Conservation (phyloP, 306 rosid species). For the Nissolia schottii region DNA sequence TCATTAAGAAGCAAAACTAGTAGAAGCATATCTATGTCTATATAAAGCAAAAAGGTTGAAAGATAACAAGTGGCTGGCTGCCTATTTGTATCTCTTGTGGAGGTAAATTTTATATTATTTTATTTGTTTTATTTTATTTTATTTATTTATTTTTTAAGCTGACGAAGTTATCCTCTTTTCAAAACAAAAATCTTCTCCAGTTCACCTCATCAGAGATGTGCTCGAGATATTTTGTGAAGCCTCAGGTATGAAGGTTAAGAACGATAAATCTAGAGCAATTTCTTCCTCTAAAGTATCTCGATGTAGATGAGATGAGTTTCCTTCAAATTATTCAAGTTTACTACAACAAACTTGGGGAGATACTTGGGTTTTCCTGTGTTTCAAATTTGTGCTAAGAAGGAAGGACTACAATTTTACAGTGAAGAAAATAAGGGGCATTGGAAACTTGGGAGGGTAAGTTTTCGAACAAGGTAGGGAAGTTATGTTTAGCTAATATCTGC, state of each 20-base stretch:
- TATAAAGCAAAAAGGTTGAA: not conserved
- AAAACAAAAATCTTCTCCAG: not conserved
- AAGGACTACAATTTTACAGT: too few relatives aligned
- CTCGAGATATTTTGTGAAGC: not conserved
- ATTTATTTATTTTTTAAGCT: not conserved
- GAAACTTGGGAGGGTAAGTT: too few relatives aligned
- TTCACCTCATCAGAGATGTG: not conserved
- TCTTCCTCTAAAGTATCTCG: not conserved
- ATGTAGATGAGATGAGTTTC: not conserved
- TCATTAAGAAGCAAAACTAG: not conserved
- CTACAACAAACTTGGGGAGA: too few relatives aligned
- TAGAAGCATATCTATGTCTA: not conserved
- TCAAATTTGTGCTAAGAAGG: too few relatives aligned
- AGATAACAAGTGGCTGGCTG: not conserved
- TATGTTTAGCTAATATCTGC: too few relatives aligned
- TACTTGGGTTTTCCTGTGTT: too few relatives aligned
- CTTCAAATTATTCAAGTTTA: too few relatives aligned
- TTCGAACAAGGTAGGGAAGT: too few relatives aligned
- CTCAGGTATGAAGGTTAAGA: not conserved
- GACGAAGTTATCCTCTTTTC: not conserved
- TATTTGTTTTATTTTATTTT: too few relatives aligned
- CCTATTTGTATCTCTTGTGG: not conserved
- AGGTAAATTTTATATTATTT: not conserved
- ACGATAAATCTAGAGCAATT: not conserved
- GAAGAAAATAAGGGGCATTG: too few relatives aligned